These are phyloP conservation scores for Trichoderma erinaceum DNA, from an alignment of 495 filamentous ascomycete species.

Conservation along the genomic window DNA sequence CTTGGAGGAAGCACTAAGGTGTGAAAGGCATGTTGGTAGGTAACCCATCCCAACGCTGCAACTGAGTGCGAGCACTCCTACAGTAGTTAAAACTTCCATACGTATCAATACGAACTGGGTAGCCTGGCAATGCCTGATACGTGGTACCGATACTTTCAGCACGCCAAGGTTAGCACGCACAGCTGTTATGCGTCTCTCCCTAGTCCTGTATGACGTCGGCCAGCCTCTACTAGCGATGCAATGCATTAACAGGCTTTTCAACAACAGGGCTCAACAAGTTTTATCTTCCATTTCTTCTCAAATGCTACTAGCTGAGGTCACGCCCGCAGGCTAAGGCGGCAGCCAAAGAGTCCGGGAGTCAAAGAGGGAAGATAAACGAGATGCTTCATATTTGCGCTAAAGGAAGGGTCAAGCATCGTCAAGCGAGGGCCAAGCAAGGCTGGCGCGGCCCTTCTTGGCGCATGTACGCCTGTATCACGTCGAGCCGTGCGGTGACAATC, in stretches of 20 bases:
- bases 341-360: background rate
- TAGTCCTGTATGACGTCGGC: slow-evolving; percentile 10
- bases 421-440: slow-evolving; percentile 2
- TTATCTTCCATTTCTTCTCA: background rate
- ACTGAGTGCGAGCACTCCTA: background rate
- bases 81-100: too few species aligned
- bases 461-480: background rate
- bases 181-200: background rate
- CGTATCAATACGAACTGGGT: background rate
- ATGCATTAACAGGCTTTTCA: background rate
- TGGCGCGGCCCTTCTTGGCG: background rate
- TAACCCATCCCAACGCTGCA: background rate
- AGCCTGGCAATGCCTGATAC: background rate
- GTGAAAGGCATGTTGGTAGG: slow-evolving; percentile 5
- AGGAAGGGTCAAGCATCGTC: background rate
- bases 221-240: background rate
- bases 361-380: background rate
- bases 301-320: background rate
- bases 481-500: background rate
- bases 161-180: background rate
- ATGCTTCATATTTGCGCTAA: too few species aligned
- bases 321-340: background rate
- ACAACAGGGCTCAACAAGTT: slow-evolving; percentile 8
- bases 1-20: background rate
- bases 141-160: too few species aligned